phyloP scores from a whole-genome alignment of 2,329 filamentous ascomycete species.

The Exophiala aquamarina region DNA sequence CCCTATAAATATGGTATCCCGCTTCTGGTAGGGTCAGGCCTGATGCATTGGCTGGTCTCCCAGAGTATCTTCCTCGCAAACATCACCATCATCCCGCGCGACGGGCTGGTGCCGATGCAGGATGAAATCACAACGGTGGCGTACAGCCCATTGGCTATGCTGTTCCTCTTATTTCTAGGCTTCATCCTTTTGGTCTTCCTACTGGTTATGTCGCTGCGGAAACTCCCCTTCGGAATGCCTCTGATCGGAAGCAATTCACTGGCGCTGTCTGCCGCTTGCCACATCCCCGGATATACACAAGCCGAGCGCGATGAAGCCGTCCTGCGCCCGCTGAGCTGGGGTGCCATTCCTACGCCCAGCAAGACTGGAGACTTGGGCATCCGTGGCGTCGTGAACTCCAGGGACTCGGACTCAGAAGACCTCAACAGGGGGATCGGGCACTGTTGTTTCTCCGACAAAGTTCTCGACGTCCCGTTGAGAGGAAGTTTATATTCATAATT shows the following conservation, averaged over 20 bases:
- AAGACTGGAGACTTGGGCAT: conserved; percentile 17
- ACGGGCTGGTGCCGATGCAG: conserved; percentile 19
- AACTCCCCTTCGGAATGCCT: conserved; percentile 30
- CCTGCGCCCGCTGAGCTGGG: conserved; percentile 29
- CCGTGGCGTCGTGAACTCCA: conserved; percentile 4
- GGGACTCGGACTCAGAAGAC: conserved; percentile 10
- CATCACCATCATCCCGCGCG: conserved; percentile 28
- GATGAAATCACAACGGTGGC: conserved; percentile 27
- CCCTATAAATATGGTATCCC: conserved; percentile 47
- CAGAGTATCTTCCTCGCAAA: conserved; percentile 47
- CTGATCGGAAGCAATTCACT: conserved; percentile 34
- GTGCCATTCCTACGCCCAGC: conserved; percentile 14
- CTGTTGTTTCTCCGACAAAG: conserved; percentile 29
- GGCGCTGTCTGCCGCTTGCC: conserved; percentile 37
- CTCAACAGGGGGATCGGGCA: conserved; percentile 22
- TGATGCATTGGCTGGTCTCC: conserved; percentile 53
- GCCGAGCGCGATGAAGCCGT: conserved; percentile 23
- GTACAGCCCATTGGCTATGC: conserved; percentile 28
- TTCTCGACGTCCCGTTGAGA: conserved; percentile 20
- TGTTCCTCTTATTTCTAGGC: conserved; percentile 23
- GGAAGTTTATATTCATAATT: conserved; percentile 25
- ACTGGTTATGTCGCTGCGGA: conserved; percentile 21
- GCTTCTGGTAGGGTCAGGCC: conserved; percentile 34
- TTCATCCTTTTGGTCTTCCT: conserved; percentile 21
- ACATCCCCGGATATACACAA: conserved; percentile 24